Evolutionary conservation across 371 early-diverging fungal species (phyloP), one percentile per base, ranked within the genome.

Genomic region (Thermomucor indicae-seudaticae): DNA sequence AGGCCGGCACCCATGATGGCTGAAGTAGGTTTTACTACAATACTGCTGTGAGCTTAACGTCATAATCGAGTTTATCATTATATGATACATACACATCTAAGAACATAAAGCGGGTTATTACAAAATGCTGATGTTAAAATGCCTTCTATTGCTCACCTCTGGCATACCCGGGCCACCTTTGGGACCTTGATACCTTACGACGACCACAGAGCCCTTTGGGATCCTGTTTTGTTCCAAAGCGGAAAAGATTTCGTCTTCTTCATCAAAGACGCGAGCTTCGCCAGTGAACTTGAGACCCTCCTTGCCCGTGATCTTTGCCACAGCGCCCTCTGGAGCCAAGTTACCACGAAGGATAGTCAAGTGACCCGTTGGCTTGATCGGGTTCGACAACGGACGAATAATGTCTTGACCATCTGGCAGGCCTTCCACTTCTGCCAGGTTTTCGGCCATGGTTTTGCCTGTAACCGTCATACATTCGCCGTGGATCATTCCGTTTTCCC

Each of bases 261-360:
- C 79, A 53, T 97, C 93, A 62, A 85, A 97, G 28, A 93, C 93
- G 41, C 84, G 83, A 34, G 98, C 96, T 0, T 72, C 68, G 19
- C 98, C 98, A 31, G 73, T 66, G 58, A 97, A 97, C 47, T 55
- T 40, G 4, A 94, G 73, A 16, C 98, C 98, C 72, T 97, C 96
- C 72, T 97, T 97, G 53, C 98, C 98, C 5, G 98, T 97, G 65
- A 97, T 97, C 75, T 97, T 97, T 47, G 98, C 98, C 34, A 97
- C 96, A 16, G 91, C 58, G 11, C 76, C 73, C 61, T 84, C 84
- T 30, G 92, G 90, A 19, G 92, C 89, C 20, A 92, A 65, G 55
- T 88, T 89, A 43, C 92, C 92, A 29, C 76, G 67, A 51, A 92
- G 62, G 31, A 91, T 88, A 49, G 82, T 84, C 53, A 92, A 73